Percentiles rank a stretch among this genome's conserved stretches.
Conservation (phyloP, 257 asterid species). For the Echium plantagineum region DNA sequence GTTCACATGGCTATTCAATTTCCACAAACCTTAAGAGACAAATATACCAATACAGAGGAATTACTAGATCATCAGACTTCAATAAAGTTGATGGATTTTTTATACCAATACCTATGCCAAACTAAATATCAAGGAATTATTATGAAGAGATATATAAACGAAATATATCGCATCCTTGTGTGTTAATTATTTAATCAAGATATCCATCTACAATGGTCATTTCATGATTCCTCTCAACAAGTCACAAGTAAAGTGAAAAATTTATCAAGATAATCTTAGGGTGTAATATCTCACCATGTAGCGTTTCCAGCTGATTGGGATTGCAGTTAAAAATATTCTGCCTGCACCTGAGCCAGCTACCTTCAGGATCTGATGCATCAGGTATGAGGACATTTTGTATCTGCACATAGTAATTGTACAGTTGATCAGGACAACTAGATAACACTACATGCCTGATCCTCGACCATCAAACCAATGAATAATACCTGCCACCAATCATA, state of each 20-base stretch:
- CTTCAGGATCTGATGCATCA: constrained; percentile 40
- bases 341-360: constrained; percentile 71
- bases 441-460: constrained; percentile 1
- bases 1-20: no score
- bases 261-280: background rate
- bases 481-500: constrained; percentile 95
- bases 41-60: no score
- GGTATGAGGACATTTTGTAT: constrained; percentile 67
- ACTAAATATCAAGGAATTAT: no score
- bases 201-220: background rate
- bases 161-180: no score
- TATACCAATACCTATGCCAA: no score
- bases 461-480: constrained; percentile 6
- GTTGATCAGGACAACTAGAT: background rate
- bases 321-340: constrained; percentile 54
- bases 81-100: no score
- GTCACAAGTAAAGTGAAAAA: background rate
- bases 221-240: background rate
- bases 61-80: no score
- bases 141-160: no score
- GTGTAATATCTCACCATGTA: constrained; percentile 40
- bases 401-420: constrained; percentile 25
- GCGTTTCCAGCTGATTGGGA: constrained; percentile 55
- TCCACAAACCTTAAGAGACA: no score
- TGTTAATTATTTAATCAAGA: no score